Conservation (phyloP, 1,284 basidiomycete species). For the Sutorius eximius region DNA sequence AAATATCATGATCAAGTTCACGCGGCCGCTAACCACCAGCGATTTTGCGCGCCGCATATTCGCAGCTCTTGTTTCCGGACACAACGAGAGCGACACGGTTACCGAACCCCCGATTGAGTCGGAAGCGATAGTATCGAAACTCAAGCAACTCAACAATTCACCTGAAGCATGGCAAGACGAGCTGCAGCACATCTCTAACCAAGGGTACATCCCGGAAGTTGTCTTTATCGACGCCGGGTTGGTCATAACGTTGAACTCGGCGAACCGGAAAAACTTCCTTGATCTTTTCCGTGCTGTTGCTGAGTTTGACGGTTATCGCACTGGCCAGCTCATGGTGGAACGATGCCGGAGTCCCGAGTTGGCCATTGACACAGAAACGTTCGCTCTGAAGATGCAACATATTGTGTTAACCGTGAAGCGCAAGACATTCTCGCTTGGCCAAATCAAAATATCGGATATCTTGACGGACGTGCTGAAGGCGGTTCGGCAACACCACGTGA, state of each 20-base stretch:
- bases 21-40: slow-evolving; percentile 69
- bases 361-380: slow-evolving; percentile 89
- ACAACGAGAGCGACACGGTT: slow-evolving; percentile 37
- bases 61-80: slow-evolving; percentile 37
- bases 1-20: slow-evolving; percentile 98
- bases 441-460: slow-evolving; percentile 95
- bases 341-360: slow-evolving; percentile 92
- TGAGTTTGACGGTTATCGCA: slow-evolving; percentile 94
- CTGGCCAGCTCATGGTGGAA: slow-evolving; percentile 95
- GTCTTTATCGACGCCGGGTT: slow-evolving; percentile 97
- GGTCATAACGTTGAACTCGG: slow-evolving; percentile 81
- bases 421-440: slow-evolving; percentile 94
- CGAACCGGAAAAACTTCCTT: slow-evolving; percentile 89
- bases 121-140: slow-evolving; percentile 67
- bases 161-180: slow-evolving; percentile 72
- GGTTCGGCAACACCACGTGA: slow-evolving; percentile 94
- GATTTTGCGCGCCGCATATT: slow-evolving; percentile 60
- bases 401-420: slow-evolving; percentile 91
- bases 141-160: slow-evolving; percentile 58
- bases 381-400: slow-evolving; percentile 97
- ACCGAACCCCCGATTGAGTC: slow-evolving; percentile 46
- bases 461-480: slow-evolving; percentile 84
- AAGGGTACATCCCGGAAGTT: slow-evolving; percentile 91
- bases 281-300: slow-evolving; percentile 96
- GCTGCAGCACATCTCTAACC: slow-evolving; percentile 60